Evolutionary conservation across 2,329 filamentous ascomycete species (phyloP).

Genomic region (Coniosporium tulheliwenetii): DNA sequence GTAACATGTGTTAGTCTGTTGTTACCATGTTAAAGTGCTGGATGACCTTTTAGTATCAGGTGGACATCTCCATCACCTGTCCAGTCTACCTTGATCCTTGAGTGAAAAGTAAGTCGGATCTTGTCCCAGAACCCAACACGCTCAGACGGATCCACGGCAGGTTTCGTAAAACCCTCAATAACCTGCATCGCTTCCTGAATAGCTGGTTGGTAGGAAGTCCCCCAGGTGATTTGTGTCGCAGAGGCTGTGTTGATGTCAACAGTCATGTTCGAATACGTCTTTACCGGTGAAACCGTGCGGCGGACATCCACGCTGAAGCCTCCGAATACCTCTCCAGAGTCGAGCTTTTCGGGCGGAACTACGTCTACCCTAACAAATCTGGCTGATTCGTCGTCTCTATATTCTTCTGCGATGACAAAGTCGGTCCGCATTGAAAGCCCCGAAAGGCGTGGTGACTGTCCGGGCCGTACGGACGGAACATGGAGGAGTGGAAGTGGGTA

Average conservation of each 20-base stretch:
- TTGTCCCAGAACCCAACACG: slow-evolving; percentile 98
- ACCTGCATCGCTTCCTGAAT: slow-evolving; percentile 99
- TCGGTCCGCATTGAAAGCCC: slow-evolving; percentile 74
- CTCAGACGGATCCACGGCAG: slow-evolving; percentile 84
- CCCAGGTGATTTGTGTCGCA: slow-evolving; percentile 91
- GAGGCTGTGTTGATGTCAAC: slow-evolving; percentile 87
- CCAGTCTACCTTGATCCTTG: slow-evolving; percentile 77
- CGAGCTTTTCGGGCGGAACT: slow-evolving; percentile 50
- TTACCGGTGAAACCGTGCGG: slow-evolving; percentile 84
- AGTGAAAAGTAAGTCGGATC: slow-evolving; percentile 86
- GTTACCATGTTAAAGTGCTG: slow-evolving; percentile 1
- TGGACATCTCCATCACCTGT: slow-evolving; percentile 93
- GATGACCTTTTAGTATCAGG: slow-evolving; percentile 66
- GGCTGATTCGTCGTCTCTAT: slow-evolving; percentile 62
- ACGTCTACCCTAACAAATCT: slow-evolving; percentile 71
- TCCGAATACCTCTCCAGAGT: slow-evolving; percentile 40
- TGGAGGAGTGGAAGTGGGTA: slow-evolving; percentile 88
- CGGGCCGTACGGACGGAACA: slow-evolving; percentile 65
- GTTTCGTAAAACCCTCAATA: slow-evolving; percentile 93
- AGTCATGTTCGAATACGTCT: slow-evolving; percentile 85
- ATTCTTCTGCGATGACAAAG: slow-evolving; percentile 94
- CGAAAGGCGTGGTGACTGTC: slow-evolving; percentile 65
- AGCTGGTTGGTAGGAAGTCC: slow-evolving; percentile 90
- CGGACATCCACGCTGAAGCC: slow-evolving; percentile 75
- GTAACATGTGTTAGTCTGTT: slow-evolving; percentile 4